Evolutionary conservation across 2,329 filamentous ascomycete species (phyloP), one percentile per base, ranked within the genome.

Genomic region (Aureobasidium sp.): DNA sequence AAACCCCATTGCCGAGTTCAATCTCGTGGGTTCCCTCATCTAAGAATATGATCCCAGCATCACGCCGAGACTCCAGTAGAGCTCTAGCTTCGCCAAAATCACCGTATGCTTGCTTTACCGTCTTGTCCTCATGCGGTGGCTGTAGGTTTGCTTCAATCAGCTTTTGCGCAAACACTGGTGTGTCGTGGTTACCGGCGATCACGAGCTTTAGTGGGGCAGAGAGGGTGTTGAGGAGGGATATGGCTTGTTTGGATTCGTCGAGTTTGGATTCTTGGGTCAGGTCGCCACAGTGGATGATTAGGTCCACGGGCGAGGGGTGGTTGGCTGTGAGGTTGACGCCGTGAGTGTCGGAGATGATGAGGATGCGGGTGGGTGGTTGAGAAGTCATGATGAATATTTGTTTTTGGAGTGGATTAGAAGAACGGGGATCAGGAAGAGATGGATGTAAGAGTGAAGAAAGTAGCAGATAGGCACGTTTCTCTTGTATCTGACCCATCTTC

Each of bases 1-100:
- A 69, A 0, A 79, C 79, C 0, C 81, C 81, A 62, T 77, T 80
- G 5, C 66, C 71, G 5, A 85, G 68, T 2, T 60, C 70, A 66
- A 84, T 81, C 1, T 66, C 68, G 63, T 77, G 70, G 1, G 71
- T 70, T 12, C 81, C 82, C 70, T 85, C 82, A 14, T 81, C 78
- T 12, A 85, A 68, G 67, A 82, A 84, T 3, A 73, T 69, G 1
- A 85, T 77, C 1, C 50, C 50, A 12, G 22, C 24, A 17, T 40
- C 15, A 3, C 50, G 37, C 14, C 31, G 35, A 0, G 1, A 81
- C 80, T 42, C 37, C 22, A 54, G 8, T 9, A 54, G 7, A 3
- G 37, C 37, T 54, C 37, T 40, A 1, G 37, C 50, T 19, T 54
- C 50, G 8, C 50, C 37, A 15, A 54, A 54, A 2, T 31, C 37